phyloP scores from a whole-genome alignment of 2,329 filamentous ascomycete species.

The Trichoderma simmonsii region DNA sequence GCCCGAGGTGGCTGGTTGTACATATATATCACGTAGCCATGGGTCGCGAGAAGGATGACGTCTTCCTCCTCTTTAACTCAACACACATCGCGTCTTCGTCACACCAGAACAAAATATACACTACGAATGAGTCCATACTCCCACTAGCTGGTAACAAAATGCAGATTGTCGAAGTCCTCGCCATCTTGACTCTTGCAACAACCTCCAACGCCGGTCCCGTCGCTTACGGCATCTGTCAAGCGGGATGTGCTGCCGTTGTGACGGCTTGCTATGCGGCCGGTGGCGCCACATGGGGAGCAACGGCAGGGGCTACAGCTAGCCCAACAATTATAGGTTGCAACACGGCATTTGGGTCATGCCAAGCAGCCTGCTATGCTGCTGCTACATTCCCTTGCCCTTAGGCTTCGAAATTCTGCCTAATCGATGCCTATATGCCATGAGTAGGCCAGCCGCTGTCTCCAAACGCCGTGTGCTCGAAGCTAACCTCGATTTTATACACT shows the following conservation, averaged over 20 bases:
- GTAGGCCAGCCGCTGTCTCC: not conserved
- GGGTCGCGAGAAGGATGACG: not conserved
- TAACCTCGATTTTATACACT: not conserved
- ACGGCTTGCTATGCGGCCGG: slow-evolving; percentile 45
- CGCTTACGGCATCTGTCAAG: slow-evolving; percentile 35
- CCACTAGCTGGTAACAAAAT: not conserved
- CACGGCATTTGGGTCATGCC: slow-evolving; percentile 34
- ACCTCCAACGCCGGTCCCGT: not conserved
- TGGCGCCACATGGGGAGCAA: slow-evolving; percentile 42
- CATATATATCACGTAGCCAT: not conserved
- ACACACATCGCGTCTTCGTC: too few relatives aligned
- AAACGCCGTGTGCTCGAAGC: not conserved
- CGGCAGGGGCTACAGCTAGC: slow-evolving; percentile 34
- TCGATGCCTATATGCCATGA: too few relatives aligned
- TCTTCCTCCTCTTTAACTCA: not conserved
- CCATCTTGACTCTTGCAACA: not conserved
- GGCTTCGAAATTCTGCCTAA: not conserved
- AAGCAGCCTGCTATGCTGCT: not conserved
- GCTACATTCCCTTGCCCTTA: not conserved
- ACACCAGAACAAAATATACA: not conserved
- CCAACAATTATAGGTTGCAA: slow-evolving; percentile 42
- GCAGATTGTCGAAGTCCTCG: not conserved
- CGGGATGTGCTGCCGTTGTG: slow-evolving; percentile 42
- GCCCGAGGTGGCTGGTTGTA: not conserved
- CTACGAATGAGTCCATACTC: not conserved